phyloP scores from a whole-genome alignment of 2,329 filamentous ascomycete species.

The Aspergillus neoniger region DNA sequence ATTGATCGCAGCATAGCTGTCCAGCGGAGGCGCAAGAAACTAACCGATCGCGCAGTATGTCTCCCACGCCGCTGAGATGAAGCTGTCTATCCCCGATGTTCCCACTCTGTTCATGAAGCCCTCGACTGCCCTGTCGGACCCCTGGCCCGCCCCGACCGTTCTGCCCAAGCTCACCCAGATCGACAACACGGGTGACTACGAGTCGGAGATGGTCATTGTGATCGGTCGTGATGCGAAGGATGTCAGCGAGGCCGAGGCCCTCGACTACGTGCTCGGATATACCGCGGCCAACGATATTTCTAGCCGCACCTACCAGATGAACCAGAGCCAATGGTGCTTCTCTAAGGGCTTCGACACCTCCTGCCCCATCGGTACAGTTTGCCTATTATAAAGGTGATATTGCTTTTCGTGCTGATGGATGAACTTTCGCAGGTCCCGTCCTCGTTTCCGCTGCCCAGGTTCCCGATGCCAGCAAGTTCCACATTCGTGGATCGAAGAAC shows the following conservation, averaged over 20 bases:
- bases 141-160: slow-evolving; percentile 53
- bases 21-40: background rate
- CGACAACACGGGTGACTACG: slow-evolving; percentile 60
- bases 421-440: slow-evolving; percentile 44
- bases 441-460: slow-evolving; percentile 47
- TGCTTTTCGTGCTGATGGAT: background rate
- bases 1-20: background rate
- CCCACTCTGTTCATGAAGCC: slow-evolving; percentile 64
- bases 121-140: slow-evolving; percentile 55
- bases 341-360: slow-evolving; percentile 62
- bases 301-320: slow-evolving; percentile 58
- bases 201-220: slow-evolving; percentile 61
- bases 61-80: slow-evolving; percentile 55
- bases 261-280: slow-evolving; percentile 65
- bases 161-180: slow-evolving; percentile 57
- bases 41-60: slow-evolving; percentile 41
- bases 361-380: slow-evolving; percentile 51
- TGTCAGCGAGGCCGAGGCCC: slow-evolving; percentile 57
- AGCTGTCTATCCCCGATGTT: slow-evolving; percentile 54
- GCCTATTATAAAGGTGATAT: background rate
- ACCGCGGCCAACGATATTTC: slow-evolving; percentile 66
- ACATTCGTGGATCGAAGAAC: slow-evolving; percentile 48
- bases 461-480: slow-evolving; percentile 36
- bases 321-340: slow-evolving; percentile 59
- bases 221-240: slow-evolving; percentile 57